A percentile compares a stretch with the other conserved stretches of the same genome.
Conservation (phyloP, 192 early-diverging fungal genomes). For the Podila epicladia region DNA sequence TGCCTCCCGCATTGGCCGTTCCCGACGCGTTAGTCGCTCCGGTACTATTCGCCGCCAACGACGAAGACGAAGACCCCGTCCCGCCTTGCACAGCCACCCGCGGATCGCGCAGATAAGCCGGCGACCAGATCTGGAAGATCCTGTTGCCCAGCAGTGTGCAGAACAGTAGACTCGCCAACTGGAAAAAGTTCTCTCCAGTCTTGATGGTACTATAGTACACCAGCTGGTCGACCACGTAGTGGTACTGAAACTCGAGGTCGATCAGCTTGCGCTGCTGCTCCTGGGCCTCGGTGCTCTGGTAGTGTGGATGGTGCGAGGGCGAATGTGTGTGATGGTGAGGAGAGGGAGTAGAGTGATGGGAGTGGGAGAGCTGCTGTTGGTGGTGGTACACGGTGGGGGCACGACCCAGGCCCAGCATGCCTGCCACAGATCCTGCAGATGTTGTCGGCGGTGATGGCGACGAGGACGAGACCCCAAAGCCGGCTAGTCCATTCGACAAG, state of each 20-base stretch:
- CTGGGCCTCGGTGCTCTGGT: slow-evolving; percentile 29
- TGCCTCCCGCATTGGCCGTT: background rate
- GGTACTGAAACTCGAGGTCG: slow-evolving; percentile 73
- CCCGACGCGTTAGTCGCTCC: background rate
- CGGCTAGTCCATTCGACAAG: background rate
- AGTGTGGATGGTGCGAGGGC: slow-evolving; percentile 46
- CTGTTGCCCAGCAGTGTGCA: slow-evolving; percentile 59
- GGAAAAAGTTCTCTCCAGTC: slow-evolving; percentile 74
- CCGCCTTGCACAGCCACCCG: background rate
- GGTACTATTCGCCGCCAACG: background rate
- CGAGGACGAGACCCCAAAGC: background rate
- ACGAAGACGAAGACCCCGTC: background rate
- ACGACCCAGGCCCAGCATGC: slow-evolving; percentile 43
- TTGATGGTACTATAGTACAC: slow-evolving; percentile 82
- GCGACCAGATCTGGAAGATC: slow-evolving; percentile 62
- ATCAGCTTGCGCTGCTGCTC: slow-evolving; percentile 53
- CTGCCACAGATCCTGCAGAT: slow-evolving; percentile 23
- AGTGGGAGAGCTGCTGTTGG: background rate
- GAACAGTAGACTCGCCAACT: slow-evolving; percentile 74
- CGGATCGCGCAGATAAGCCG: slow-evolving; percentile 50
- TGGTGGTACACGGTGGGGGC: background rate
- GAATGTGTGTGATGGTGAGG: slow-evolving; percentile 1
- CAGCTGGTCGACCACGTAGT: slow-evolving; percentile 80
- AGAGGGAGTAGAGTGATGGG: background rate
- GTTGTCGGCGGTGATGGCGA: background rate